Evolutionary conservation across 169 alveolate species (phyloP), one percentile per base, ranked within the genome.

Genomic region (Plasmodium malariae): DNA sequence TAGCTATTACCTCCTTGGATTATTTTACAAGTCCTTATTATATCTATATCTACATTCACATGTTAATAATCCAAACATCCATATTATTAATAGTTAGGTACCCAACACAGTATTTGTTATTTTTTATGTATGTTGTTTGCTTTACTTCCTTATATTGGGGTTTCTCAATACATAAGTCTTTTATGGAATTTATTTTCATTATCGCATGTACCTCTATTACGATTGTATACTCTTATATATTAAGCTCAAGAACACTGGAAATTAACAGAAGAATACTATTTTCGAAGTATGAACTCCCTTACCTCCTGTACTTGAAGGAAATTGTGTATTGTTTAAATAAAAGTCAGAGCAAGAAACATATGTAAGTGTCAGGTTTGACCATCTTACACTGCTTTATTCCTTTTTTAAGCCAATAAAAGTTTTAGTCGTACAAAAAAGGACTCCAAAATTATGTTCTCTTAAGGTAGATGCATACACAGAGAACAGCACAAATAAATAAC

Each of bases 261-360:
- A 86, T 76, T 28, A 93, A 93, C 57, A 51, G 95, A 30, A 83
- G 95, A 62, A 93, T 91, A 40, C 28, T 93, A 54, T 93, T 93
- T 57, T 93, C 94, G 36, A 90, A 93, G 80, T 93, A 93, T 65
- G 95, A 89, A 49, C 63, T 93, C 34, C 95, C 95, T 51, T 93
- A 93, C 60, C 60, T 93, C 37, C 36, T 93, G 45, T 93, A 93
- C 45, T 54, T 93, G 69, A 93, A 93, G 69, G 95, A 93, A 54
- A 91, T 93, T 34, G 92, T 71, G 7, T 28, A 59, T 4, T 80
- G 85, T 7, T 30, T 80, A 28, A 67, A 55, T 32, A 80, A 59
- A 17, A 67, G 26, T 26, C 71, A 19, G 0, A 40, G 21, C 24
- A 43, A 48, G 30, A 11, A 45, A 17, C 45, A 48, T 45, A n/a